Evolutionary conservation across 257 asterid species (phyloP), one percentile per base, ranked within the genome.

Genomic region (Solanum corneliomulleri): DNA sequence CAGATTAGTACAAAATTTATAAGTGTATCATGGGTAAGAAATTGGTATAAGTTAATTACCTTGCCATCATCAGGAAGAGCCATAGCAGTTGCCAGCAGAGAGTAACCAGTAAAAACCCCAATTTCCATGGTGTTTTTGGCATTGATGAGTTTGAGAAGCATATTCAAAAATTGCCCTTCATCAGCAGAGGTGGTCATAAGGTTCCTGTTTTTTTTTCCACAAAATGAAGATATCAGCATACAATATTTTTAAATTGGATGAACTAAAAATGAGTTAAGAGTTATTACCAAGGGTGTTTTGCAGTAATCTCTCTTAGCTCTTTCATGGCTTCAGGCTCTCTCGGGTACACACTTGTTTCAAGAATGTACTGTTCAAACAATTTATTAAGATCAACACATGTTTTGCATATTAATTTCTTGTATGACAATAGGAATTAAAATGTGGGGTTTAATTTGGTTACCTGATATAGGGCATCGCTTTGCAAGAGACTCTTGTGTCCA

Each of bases 41-140:
- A 35, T 35, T 35, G 39, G 39, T 35, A 5, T 35, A 35, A 12
- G 6, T 4, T 81, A 13, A 62, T 42, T 88, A 93, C 95, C 85
- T 92, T 89, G 85, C 93, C 96, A 87, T 93, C 93, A 0, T 91
- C 89, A 0, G 95, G 96, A 83, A 91, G 93, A 66, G 96, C 93
- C 20, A 93, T 92, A 41, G 95, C 95, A 74, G 96, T 90, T 2
- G 95, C 71, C 7, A 93, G 92, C 3, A 93, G 94, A 11, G 96
- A 93, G 84, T 92, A 93, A 20, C 96, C 95, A 16, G 96, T 93
- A 37, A 90, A 93, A 16, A 93, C 95, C 23, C 96, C 96, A 66
- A 93, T 86, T 82, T 93, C 94, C 5, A 92, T 88, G 0, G 95
- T 91, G 52, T 93, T 93, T 35, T 93, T 93, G 1, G 95, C 95